Evolutionary conservation across 2,329 filamentous ascomycete genomes (phyloP).

Genomic region (Xylaria hypoxylon): DNA sequence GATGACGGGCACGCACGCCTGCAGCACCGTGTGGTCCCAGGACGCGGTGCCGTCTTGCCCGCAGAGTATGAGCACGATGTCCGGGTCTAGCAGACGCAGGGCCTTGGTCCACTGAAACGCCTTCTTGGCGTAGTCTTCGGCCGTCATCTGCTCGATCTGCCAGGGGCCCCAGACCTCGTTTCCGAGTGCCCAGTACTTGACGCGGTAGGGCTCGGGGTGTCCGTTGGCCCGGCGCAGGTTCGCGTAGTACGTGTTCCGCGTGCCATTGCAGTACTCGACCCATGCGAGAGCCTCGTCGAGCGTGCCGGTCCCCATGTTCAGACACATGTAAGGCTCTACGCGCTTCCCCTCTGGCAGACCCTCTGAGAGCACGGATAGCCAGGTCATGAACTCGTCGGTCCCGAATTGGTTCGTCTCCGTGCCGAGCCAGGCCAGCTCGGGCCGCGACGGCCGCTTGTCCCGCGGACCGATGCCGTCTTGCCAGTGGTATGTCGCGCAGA

Average conservation of each 20-base stretch:
- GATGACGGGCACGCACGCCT: slow-evolving; percentile 74
- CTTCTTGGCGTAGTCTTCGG: slow-evolving; percentile 75
- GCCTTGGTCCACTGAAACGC: slow-evolving; percentile 79
- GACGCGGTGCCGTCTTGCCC: slow-evolving; percentile 75
- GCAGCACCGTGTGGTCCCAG: slow-evolving; percentile 81
- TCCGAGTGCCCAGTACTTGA: slow-evolving; percentile 88
- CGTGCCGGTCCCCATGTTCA: slow-evolving; percentile 84
- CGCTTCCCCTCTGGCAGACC: slow-evolving; percentile 62
- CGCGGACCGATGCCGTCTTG: slow-evolving; percentile 81
- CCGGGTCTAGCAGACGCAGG: slow-evolving; percentile 77
- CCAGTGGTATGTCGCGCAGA: slow-evolving; percentile 88
- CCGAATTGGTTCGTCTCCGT: slow-evolving; percentile 83
- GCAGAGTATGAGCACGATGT: slow-evolving; percentile 77
- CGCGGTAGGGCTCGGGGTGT: slow-evolving; percentile 78
- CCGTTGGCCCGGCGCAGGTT: slow-evolving; percentile 83
- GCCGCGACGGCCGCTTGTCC: slow-evolving; percentile 73
- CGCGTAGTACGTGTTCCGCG: slow-evolving; percentile 82
- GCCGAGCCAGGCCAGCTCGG: slow-evolving; percentile 83
- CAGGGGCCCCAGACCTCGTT: slow-evolving; percentile 78
- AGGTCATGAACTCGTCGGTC: slow-evolving; percentile 87
- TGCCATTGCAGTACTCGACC: slow-evolving; percentile 89
- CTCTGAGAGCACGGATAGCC: slow-evolving; percentile 76
- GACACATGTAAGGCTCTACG: slow-evolving; percentile 81
- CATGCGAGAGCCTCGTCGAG: slow-evolving; percentile 72
- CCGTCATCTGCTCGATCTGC: slow-evolving; percentile 76